Evolutionary conservation across 106 monocot genomes (phyloP), one percentile per base, ranked within the genome.

Genomic region (Cymbidium sinense): DNA sequence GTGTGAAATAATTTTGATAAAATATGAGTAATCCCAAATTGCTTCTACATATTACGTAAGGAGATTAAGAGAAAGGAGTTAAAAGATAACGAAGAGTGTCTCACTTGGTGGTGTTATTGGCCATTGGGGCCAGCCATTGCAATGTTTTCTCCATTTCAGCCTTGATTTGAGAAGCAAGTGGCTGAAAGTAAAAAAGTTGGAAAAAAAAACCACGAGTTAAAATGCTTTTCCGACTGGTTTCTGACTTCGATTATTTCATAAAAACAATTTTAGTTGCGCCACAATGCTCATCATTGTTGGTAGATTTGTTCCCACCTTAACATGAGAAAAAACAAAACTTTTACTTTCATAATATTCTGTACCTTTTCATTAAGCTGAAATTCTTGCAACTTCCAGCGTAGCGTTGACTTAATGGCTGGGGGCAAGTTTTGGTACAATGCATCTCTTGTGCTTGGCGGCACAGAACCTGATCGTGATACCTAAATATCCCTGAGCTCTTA

Each of bases 121-220:
- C 93, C 44, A 90, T 81, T 27, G 93, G 93, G 61, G 88, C 67
- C 58, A 93, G 88, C 93, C 93, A 93, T 77, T 83, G 81, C 39
- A 93, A 75, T 55, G 86, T 93, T 79, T 91, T 93, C 86, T 93
- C 86, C 90, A 90, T 85, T 76, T 93, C 88, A 18, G 64, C 77
- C 85, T 86, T 93, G 33, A 88, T 80, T 77, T 83, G 80, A 76
- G 88, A 69, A 67, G 70, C 78, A 19, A 79, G 85, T 43, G 88
- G 74, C 93, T 93, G 86, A 79, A 89, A 37, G 11, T 34, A 75
- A 6, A 6, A 65, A 61, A 9, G 5, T 1, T 13, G 36, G 8
- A 65, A n/a, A 58, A 23, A 77, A 17, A 10, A n/a, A n/a, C n/a
- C n/a, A n/a, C 2, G 34, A 71, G 37, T 71, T 71, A 71, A 71